Evolutionary conservation across 2,329 filamentous ascomycete genomes (phyloP).

Genomic region (Triangularia setosa): DNA sequence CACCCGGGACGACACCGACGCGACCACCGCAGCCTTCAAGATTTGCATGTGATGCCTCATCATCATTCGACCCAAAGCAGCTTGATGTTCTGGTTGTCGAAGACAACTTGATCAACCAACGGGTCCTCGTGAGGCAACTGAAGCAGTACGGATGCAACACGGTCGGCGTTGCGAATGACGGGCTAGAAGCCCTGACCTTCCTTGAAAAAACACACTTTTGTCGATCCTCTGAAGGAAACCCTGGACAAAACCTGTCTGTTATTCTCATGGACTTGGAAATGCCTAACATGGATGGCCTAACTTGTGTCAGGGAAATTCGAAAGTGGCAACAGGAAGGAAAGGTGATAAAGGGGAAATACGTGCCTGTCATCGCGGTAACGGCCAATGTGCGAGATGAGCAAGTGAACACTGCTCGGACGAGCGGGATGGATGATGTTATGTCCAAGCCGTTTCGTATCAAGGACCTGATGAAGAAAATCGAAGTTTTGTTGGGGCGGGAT

Average conservation of each 20-base stretch:
- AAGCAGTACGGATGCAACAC: constrained; percentile 44
- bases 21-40: not conserved
- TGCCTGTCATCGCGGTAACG: constrained; percentile 65
- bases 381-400: constrained; percentile 67
- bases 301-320: constrained; percentile 62
- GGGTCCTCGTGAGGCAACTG: constrained; percentile 50
- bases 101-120: constrained; percentile 59
- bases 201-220: constrained; percentile 43
- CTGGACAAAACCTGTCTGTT: constrained; percentile 44
- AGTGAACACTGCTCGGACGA: constrained; percentile 46
- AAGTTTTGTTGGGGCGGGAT: constrained; percentile 36
- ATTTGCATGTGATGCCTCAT: not conserved
- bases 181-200: constrained; percentile 42
- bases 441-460: constrained; percentile 66
- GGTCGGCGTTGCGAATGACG: constrained; percentile 54
- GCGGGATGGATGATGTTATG: constrained; percentile 60
- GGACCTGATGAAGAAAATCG: constrained; percentile 58
- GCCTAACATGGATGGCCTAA: constrained; percentile 70
- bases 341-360: constrained; percentile 45
- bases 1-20: constrained; percentile 13
- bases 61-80: constrained; percentile 37
- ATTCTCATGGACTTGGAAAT: constrained; percentile 76
- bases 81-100: constrained; percentile 53
- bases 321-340: constrained; percentile 53
- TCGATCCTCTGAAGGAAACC: constrained; percentile 22